Percentiles rank a stretch among this genome's conserved stretches.
These are phyloP conservation scores for Hymenoscyphus albidus DNA, from an alignment of 2,329 filamentous ascomycete genomes.

Conservation along the genomic window DNA sequence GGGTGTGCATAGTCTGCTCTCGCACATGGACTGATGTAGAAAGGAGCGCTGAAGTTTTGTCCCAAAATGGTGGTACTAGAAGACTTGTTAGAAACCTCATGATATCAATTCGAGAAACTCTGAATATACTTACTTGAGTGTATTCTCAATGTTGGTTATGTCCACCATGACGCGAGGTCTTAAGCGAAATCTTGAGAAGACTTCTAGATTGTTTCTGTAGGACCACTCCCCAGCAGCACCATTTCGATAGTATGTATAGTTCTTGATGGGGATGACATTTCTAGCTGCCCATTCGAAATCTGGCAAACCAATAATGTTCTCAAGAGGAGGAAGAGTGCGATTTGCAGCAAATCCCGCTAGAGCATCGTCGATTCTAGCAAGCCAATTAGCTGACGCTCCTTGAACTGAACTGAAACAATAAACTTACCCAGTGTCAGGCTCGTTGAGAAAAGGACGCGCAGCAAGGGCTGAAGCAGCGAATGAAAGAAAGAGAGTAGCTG, in stretches of 20 bases:
- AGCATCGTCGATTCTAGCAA: constrained; percentile 13
- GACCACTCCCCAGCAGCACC: constrained; percentile 53
- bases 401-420: neutral
- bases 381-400: neutral
- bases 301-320: constrained; percentile 45
- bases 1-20: constrained; percentile 45
- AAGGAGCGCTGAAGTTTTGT: constrained; percentile 50
- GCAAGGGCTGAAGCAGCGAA: neutral
- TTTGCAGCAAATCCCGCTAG: constrained; percentile 11
- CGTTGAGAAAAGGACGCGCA: neutral
- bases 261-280: constrained; percentile 42
- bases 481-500: neutral
- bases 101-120: neutral
- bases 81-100: neutral
- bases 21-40: constrained; percentile 49
- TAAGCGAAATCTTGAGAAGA: constrained; percentile 46
- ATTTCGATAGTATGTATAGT: constrained; percentile 56
- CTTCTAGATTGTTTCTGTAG: constrained; percentile 55
- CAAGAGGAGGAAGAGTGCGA: constrained; percentile 27
- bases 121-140: constrained; percentile 27
- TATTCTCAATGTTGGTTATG: constrained; percentile 40
- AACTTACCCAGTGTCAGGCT: constrained; percentile 3
- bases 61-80: constrained; percentile 46
- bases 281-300: constrained; percentile 53
- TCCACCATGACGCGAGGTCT: constrained; percentile 49